Conservation (phyloP, 2,329 filamentous ascomycete genomes). For the Mycosphaerella sp. region DNA sequence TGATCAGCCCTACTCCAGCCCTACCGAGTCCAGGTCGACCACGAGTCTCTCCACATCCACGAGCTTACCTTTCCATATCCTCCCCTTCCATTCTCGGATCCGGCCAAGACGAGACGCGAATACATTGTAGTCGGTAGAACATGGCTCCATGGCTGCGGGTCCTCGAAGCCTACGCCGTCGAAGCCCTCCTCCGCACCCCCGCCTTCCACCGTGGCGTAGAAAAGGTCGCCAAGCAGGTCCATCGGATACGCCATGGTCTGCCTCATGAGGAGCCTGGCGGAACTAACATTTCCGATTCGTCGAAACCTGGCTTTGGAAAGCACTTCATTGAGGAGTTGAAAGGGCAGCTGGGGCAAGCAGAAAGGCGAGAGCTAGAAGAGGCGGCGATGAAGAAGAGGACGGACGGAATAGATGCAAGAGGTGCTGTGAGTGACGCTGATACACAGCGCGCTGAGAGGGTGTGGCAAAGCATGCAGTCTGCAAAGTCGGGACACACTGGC, state of each 20-base stretch:
- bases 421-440: conserved; percentile 1
- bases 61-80: too few species aligned
- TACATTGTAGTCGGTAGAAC: neutral
- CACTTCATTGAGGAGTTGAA: conserved; percentile 50
- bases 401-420: conserved; percentile 19
- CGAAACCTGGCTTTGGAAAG: conserved; percentile 38
- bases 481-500: conserved; percentile 9
- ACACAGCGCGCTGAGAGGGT: conserved; percentile 10
- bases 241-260: conserved; percentile 41
- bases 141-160: conserved; percentile 36
- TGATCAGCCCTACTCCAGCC: too few species aligned
- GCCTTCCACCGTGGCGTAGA: conserved; percentile 50
- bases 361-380: conserved; percentile 20
- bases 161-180: conserved; percentile 35
- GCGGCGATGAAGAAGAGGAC: conserved; percentile 14
- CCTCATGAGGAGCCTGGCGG: conserved; percentile 46
- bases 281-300: conserved; percentile 40
- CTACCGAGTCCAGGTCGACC: too few species aligned
- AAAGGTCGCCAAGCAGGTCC: conserved; percentile 44
- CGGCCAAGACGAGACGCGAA: neutral
- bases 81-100: too few species aligned
- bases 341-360: conserved; percentile 27
- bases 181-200: conserved; percentile 48
- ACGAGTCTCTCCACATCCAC: too few species aligned
- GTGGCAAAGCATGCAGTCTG: conserved; percentile 8